Evolutionary conservation across 345 rosid species (phyloP), one percentile per base, ranked within the genome.

Genomic region (Angophora floribunda): DNA sequence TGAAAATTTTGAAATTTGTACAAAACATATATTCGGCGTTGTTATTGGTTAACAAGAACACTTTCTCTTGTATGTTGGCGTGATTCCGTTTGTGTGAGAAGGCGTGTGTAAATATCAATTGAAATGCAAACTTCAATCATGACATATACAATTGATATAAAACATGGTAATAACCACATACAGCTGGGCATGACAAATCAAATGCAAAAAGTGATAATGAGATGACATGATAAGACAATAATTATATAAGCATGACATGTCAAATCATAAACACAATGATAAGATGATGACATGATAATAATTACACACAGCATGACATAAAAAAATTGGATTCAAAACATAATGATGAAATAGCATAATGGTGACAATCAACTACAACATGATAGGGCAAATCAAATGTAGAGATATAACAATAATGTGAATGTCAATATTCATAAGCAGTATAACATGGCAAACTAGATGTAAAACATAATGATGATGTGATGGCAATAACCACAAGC

Each of bases 311-410:
- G 24, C n/a, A 57, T 24, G 1, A 57, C 63, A 57, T 57, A n/a
- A 57, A 28, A 22, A 57, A 57, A 57, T 57, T 9, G 28, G 12
- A 24, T 57, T 1, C n/a, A 0, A 57, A 22, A 0, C 26, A 57
- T 57, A 0, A 22, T 55, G 61, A 55, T 24, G 24, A 0, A 55
- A 55, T 55, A 0, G 28, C 13, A 22, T 22, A 28, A 57, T 57
- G n/a, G 2, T 1, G 22, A 57, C 22, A 57, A 24, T 57, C 63
- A 24, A 13, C 1, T 57, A 0, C 1, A 0, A 57, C 13, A 57
- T 24, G n/a, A 57, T 57, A 24, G 28, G n/a, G 63, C 13, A 57
- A 24, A 57, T 9, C n/a, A 57, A 24, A 57, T 57, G 0, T 22
- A 57, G n/a, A 57, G 0, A 53, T 53, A 7, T 55, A 53, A 0